Percentiles rank a stretch among this genome's conserved stretches.
phyloP scores from a whole-genome alignment of 768 basidiomycete species.

The Tulasnella sp. region DNA sequence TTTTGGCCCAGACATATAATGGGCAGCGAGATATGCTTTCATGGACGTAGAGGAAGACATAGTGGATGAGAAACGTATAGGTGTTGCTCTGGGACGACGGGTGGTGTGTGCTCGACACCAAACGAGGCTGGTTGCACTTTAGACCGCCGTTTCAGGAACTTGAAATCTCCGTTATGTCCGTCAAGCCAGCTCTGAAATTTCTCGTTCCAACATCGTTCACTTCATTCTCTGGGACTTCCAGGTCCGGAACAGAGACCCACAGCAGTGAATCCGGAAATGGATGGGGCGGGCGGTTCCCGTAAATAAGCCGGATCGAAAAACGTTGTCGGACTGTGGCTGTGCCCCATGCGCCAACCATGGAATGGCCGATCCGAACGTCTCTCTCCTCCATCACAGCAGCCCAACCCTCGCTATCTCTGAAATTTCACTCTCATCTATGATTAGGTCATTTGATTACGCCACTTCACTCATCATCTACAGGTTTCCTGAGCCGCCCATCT shows the following conservation, averaged over 20 bases:
- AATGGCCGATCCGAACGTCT: background rate
- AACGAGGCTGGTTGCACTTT: background rate
- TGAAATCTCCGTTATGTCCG: too few relatives aligned
- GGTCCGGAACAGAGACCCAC: too few relatives aligned
- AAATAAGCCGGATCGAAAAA: too few relatives aligned
- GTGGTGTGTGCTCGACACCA: too few relatives aligned
- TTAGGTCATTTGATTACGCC: background rate
- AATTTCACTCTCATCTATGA: background rate
- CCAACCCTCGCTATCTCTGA: background rate
- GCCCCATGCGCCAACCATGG: background rate
- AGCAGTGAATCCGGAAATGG: too few relatives aligned
- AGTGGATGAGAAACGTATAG: background rate
- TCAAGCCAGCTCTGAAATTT: too few relatives aligned
- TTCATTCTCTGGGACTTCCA: too few relatives aligned
- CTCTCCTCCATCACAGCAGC: background rate
- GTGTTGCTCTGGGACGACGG: background rate
- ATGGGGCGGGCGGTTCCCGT: too few relatives aligned
- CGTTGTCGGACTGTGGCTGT: background rate
- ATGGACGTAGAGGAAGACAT: slow-evolving; percentile 39
- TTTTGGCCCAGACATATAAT: slow-evolving; percentile 96
- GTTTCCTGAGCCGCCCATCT: background rate
- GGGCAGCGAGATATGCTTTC: slow-evolving; percentile 81
- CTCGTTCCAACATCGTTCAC: too few relatives aligned
- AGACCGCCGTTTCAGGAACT: background rate
- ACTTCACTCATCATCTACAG: background rate